These are phyloP conservation scores for Mucor saturninus DNA, from an alignment of 371 early-diverging fungal genomes.

Conservation along the genomic window DNA sequence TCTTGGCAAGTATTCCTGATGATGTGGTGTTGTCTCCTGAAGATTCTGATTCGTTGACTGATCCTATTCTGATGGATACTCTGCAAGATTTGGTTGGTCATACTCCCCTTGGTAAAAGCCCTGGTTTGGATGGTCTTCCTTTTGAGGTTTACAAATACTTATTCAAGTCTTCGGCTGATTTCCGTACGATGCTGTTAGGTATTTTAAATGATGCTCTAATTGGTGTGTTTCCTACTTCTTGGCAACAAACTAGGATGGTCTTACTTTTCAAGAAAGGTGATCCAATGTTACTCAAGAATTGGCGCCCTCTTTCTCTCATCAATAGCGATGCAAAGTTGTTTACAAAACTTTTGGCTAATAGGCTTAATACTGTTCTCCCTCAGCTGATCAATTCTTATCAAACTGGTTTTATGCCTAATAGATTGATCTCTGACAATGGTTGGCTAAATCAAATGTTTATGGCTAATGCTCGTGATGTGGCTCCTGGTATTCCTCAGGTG, in stretches of 20 bases:
- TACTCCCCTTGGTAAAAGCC: slow-evolving; percentile 22
- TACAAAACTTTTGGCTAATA: slow-evolving; percentile 23
- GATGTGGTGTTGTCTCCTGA: neutral
- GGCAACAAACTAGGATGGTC: slow-evolving; percentile 32
- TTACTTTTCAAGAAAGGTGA: slow-evolving; percentile 43
- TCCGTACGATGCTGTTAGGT: slow-evolving; percentile 5
- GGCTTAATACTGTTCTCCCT: slow-evolving; percentile 11
- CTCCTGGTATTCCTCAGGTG: neutral
- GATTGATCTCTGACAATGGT: slow-evolving; percentile 31
- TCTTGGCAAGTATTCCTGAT: neutral
- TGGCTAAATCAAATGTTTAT: slow-evolving; percentile 20
- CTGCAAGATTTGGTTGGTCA: neutral
- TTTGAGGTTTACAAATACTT: slow-evolving; percentile 28
- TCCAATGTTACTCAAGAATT: slow-evolving; percentile 21
- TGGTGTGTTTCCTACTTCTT: slow-evolving; percentile 7
- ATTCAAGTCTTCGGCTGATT: neutral
- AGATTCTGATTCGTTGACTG: neutral
- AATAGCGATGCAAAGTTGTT: slow-evolving; percentile 35
- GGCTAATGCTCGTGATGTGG: neutral
- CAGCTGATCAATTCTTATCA: slow-evolving; percentile 17
- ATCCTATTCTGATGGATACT: neutral
- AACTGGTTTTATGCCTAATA: slow-evolving; percentile 16
- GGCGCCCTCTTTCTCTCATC: slow-evolving; percentile 35
- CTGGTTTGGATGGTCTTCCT: slow-evolving; percentile 38
- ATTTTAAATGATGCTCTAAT: slow-evolving; percentile 22